Conservation (phyloP, 768 basidiomycete genomes). For the Fomitopsis serialis region DNA sequence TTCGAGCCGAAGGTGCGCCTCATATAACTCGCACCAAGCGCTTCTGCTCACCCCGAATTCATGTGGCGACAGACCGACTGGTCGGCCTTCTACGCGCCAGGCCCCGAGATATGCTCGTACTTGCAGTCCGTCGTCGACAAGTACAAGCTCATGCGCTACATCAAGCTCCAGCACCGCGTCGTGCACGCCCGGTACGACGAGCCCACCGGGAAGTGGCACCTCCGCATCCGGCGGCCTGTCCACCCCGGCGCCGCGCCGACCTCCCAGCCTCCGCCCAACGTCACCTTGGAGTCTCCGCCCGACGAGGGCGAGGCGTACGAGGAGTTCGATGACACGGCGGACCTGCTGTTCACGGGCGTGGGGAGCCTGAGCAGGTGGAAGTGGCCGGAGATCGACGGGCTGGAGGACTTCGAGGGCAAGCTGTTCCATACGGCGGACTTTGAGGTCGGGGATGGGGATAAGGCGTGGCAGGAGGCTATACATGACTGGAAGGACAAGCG, state of each 20-base stretch:
- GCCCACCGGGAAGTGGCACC: constrained; percentile 47
- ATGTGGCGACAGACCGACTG: constrained; percentile 53
- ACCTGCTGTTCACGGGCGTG: constrained; percentile 52
- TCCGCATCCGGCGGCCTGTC: constrained; percentile 34
- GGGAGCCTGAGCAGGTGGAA: constrained; percentile 53
- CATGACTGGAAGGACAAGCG: constrained; percentile 46
- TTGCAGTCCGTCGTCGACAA: constrained; percentile 49
- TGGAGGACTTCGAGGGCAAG: constrained; percentile 50
- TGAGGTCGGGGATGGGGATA: constrained; percentile 32
- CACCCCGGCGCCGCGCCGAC: too few species aligned
- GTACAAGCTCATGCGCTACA: constrained; percentile 47
- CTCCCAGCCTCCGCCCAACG: not conserved
- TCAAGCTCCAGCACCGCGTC: constrained; percentile 52
- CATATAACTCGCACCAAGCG: too few species aligned
- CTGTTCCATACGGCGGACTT: constrained; percentile 63
- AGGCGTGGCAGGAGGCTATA: constrained; percentile 38
- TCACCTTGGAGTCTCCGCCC: not conserved
- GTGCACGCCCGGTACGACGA: constrained; percentile 47
- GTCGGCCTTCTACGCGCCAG: constrained; percentile 57
- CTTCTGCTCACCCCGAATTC: too few species aligned
- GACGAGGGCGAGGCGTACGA: constrained; percentile 6
- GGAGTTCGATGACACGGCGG: constrained; percentile 46
- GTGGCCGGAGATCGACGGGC: constrained; percentile 62
- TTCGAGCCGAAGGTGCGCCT: constrained; percentile 44
- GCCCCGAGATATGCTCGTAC: constrained; percentile 53